Base-by-base conservation (phyloP, 2,329 filamentous ascomycete genomes). In the Aspergillus brasiliensis region DNA sequence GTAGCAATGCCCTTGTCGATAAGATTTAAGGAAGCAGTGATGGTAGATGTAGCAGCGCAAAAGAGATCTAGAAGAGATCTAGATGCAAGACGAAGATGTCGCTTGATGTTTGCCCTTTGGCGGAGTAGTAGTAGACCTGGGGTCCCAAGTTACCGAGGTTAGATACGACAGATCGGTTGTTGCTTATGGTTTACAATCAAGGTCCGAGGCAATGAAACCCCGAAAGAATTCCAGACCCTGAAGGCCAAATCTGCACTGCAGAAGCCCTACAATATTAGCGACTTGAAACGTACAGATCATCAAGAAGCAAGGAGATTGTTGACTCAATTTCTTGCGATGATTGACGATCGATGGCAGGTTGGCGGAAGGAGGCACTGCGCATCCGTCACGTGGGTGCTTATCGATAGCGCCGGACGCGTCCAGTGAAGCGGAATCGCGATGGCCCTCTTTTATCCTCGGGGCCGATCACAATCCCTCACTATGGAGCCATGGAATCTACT, bases 401-500 rank as follows among this genome's bases (percentile, higher is more conserved):
- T 63, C 58, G 62, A 63, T 62, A 59, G 42, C 48, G 40, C 31
- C 25, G 38, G 28, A 47, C 48, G 58, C 38, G 49, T 63, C n/a
- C 27, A 21, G n/a, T 21, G 40, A 38, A 25, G 37, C 40, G 17
- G 51, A 34, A 58, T 40, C 15, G 17, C 34, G 23, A n/a, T 25
- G 34, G 51, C n/a, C 21, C 31, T 37, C 19, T 49, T 25, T 11
- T 37, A 15, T 40, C 31, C 47, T 31, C 51, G 7, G 31, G 23
- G 13, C 19, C 28, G 49, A 17, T 44, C 40, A 42, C 46, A 51
- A 37, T 25, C 44, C 52, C 58, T 63, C 62, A 57, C 60, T 57
- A 65, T 67, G 64, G 59, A 54, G 66, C 51, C 28, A 79, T 79
- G 77, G 76, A 77, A 57, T 72, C 71, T 40, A 68, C 69, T 58